A percentile compares a stretch with the other conserved stretches of the same genome.
phyloP scores from a whole-genome alignment of 805 yeast species.

The Lipomyces spencermartinsiae region DNA sequence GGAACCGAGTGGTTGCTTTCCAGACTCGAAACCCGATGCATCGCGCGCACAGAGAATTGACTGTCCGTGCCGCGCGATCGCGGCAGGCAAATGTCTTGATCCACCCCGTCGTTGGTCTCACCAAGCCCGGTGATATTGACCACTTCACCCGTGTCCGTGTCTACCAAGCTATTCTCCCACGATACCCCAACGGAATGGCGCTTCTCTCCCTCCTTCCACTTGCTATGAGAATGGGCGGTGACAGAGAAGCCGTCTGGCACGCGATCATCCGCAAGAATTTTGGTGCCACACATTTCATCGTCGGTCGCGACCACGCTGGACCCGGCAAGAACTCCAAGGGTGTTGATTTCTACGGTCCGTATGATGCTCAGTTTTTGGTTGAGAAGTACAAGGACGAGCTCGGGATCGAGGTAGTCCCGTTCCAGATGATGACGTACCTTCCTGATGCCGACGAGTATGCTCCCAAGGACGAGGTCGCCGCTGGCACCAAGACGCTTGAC shows the following conservation, averaged over 20 bases:
- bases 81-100: slow-evolving; percentile 85
- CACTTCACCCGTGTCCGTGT: slow-evolving; percentile 97
- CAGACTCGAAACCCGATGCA: slow-evolving; percentile 99
- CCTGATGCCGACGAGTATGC: slow-evolving; percentile 96
- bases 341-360: slow-evolving; percentile 94
- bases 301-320: slow-evolving; percentile 98
- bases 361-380: slow-evolving; percentile 92
- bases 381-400: slow-evolving; percentile 76
- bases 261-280: slow-evolving; percentile 94
- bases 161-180: slow-evolving; percentile 87
- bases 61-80: slow-evolving; percentile 95
- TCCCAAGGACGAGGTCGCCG: slow-evolving; percentile 89
- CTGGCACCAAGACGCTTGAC: slow-evolving; percentile 80
- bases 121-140: slow-evolving; percentile 97
- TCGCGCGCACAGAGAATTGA: slow-evolving; percentile 95
- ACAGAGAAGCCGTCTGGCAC: slow-evolving; percentile 98
- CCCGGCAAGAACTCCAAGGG: slow-evolving; percentile 91
- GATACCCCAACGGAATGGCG: slow-evolving; percentile 94
- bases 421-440: slow-evolving; percentile 94
- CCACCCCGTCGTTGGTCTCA: slow-evolving; percentile 96
- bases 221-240: slow-evolving; percentile 99
- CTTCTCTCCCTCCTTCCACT: slow-evolving; percentile 84
- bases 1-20: slow-evolving; percentile 93
- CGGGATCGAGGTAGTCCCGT: slow-evolving; percentile 89
- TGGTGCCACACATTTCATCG: slow-evolving; percentile 96